Conservation (phyloP, 2,329 filamentous ascomycete genomes). For the Chaetomium olivaceum region DNA sequence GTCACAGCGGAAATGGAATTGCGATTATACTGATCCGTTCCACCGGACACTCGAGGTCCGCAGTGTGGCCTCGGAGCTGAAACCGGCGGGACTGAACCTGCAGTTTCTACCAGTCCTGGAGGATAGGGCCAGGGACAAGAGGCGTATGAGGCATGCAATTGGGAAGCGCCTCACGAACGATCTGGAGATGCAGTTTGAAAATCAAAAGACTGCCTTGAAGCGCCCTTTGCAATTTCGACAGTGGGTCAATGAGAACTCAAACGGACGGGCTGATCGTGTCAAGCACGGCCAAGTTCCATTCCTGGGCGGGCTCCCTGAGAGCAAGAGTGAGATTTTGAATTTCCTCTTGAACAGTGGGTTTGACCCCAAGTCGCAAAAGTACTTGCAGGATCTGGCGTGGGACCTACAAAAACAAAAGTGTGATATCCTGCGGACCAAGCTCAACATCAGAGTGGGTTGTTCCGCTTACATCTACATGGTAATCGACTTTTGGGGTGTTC, state of each 20-base stretch:
- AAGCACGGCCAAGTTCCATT: slow-evolving; percentile 45
- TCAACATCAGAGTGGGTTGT: slow-evolving; percentile 61
- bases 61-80: slow-evolving; percentile 48
- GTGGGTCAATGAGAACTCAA: slow-evolving; percentile 52
- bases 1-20: slow-evolving; percentile 70
- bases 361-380: slow-evolving; percentile 48
- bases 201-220: slow-evolving; percentile 53
- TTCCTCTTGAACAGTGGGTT: slow-evolving; percentile 64
- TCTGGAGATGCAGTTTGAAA: slow-evolving; percentile 54
- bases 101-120: slow-evolving; percentile 70
- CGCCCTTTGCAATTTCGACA: slow-evolving; percentile 52
- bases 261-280: slow-evolving; percentile 41
- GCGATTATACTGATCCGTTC: slow-evolving; percentile 47
- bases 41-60: slow-evolving; percentile 68
- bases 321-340: slow-evolving; percentile 53
- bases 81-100: slow-evolving; percentile 60
- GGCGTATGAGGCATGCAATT: slow-evolving; percentile 50
- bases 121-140: slow-evolving; percentile 53
- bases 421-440: slow-evolving; percentile 52
- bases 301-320: slow-evolving; percentile 52
- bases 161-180: slow-evolving; percentile 50
- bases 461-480: slow-evolving; percentile 68
- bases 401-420: slow-evolving; percentile 54
- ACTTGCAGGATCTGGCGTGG: slow-evolving; percentile 51
- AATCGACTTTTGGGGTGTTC: slow-evolving; percentile 61